Evolutionary conservation across 1,139 yeast species (phyloP), one percentile per base, ranked within the genome.

Genomic region (Yamadazyma trypodendri): DNA sequence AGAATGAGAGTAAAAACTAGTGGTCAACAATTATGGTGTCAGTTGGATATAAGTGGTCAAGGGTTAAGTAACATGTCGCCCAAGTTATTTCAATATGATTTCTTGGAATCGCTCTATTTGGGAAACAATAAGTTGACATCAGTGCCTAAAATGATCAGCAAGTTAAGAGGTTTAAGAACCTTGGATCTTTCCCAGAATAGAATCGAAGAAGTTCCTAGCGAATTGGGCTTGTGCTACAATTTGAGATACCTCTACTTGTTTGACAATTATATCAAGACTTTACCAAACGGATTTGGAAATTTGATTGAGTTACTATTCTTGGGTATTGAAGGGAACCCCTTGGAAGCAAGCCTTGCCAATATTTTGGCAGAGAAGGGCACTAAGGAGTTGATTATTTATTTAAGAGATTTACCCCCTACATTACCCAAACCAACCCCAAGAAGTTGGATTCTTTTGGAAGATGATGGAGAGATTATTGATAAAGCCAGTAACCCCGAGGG

Each of bases 321-420:
- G 39, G 99, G 98, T 28, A 72, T 92, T 37, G 97, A 92, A 60
- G 98, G 98, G 2, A 94, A 94, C 57, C 90, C 95, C 6, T 63
- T 92, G 50, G 86, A 83, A 51, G 72, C 74, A 42, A 79, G 75
- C 30, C 60, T 78, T 40, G 79, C 88, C 37, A 77, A 81, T 46
- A 74, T 84, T 23, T 58, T 92, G 40, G 81, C 95, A 1, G 85
- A 83, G 48, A 82, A 81, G 45, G 97, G 98, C 10, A 86, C 96
- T 5, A 79, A 85, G 44, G 95, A 89, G 6, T 73, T 94, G 42
- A 79, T 92, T 31, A 72, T 80, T 34, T 81, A 85, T 54, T 68
- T 92, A 43, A 76, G 98, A 57, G 98, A 94, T 58, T 76, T 79
- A 27, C 84, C 86, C 28, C 90, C 95, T 4, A 77, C 78, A 28